Evolutionary conservation across 2,329 filamentous ascomycete genomes (phyloP), one percentile per base, ranked within the genome.

Genomic region (Pochonia chlamydosporia): DNA sequence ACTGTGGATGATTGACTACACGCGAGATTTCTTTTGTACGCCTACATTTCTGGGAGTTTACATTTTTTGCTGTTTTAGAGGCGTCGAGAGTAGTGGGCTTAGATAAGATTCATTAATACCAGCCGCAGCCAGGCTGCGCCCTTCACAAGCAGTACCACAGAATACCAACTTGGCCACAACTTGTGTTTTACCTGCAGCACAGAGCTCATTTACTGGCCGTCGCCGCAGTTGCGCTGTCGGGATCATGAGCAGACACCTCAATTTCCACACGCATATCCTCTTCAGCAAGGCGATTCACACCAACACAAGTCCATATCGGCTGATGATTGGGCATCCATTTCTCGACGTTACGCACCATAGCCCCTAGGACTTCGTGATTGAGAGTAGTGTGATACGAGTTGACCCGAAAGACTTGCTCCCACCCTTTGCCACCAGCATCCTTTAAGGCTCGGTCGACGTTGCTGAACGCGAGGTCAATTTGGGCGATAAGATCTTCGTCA

Each of bases 181-280:
- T n/a, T n/a, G n/a, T n/a, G n/a, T n/a, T n/a, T n/a, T n/a, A n/a
- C n/a, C n/a, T n/a, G n/a, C n/a, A n/a, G n/a, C n/a, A n/a, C n/a
- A n/a, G n/a, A 23, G 20, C 20, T 39, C 4, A 23, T 20, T 39
- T 39, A 11, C 18, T 14, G 10, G 20, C 11, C 35, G 11, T 13
- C 8, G 18, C 35, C 20, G 35, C 11, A 23, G 35, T 20, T 13
- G 35, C 35, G 4, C 20, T 20, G 4, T 23, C 35, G 24, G 28
- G 42, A 13, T 68, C 69, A 60, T 74, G 62, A 1, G 76, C 75
- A 8, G 65, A 63, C 9, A 79, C 77, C 59, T 83, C 79, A 59
- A 83, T 76, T 63, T 83, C 79, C 3, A 83, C 69, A 20, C 65
- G 59, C 79, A 83, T 83, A 26, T 66, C 69, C 24, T 70, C 67